Base-by-base conservation (phyloP, 768 basidiomycete species). In the Coprinellus aureogranulatus region DNA sequence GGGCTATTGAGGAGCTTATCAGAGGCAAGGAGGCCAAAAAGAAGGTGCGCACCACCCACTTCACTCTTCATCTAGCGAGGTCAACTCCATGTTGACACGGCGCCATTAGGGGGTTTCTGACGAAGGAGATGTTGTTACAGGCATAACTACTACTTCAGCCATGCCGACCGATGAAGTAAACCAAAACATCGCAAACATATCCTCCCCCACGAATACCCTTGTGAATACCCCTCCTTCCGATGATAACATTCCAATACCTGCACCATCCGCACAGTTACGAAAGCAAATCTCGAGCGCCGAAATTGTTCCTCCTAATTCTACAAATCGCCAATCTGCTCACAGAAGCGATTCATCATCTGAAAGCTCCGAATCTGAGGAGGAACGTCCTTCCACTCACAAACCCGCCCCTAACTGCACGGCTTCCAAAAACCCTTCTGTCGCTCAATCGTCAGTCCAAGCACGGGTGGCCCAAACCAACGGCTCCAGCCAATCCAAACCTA, bases 41-140 rank as follows among this genome's bases (percentile, higher is more conserved):
- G 10, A 44, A 44, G 41, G 41, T 44, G 41, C 41, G 22, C 10
- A 22, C 4, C 31, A 22, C 22, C 51, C 26, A 16, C 3, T 50
- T 49, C 23, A 37, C 37, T 56, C 23, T 34, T 30, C 41, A 25
- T 30, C 26, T 23, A 56, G 47, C 45, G 44, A 45, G 41, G 41
- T 44, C 41, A 44, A 44, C 41, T 11, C 28, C 16, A 28, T 27
- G 48, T 50, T 50, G 48, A 50, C 48, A 28, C 25, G 48, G 31
- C n/a, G 25, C n/a, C 31, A 50, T 50, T 50, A 50, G 48, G 48
- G 18, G n/a, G 31, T 20, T 50, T 50, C 48, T 50, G 48, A 50
- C 48, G 25, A 50, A 50, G 48, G 48, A 34, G 34, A 34, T 34
- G 34, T 34, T 50, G 26, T 34, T 34, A 50, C 27, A 27, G 55